phyloP scores from a whole-genome alignment of 2,329 filamentous ascomycete genomes.

The Alternaria gansuensis region DNA sequence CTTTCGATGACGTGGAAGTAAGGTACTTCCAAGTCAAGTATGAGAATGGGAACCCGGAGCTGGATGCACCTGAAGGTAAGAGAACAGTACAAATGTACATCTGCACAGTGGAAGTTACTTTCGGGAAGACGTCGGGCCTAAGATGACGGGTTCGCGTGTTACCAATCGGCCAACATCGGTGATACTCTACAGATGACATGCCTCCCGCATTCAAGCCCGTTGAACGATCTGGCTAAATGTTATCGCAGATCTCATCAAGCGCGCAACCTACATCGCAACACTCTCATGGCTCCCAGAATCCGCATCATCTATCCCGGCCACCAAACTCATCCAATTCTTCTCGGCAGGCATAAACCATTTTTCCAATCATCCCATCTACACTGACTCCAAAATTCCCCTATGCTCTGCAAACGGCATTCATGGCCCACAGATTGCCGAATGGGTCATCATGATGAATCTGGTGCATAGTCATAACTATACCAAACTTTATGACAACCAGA shows the following conservation, averaged over 20 bases:
- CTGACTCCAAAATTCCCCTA: slow-evolving; percentile 61
- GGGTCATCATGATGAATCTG: slow-evolving; percentile 70
- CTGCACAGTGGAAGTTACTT: not conserved
- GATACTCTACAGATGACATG: not conserved
- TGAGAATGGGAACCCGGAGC: slow-evolving; percentile 51
- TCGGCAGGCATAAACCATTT: slow-evolving; percentile 67
- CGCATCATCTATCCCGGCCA: slow-evolving; percentile 50
- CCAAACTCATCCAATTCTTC: slow-evolving; percentile 64
- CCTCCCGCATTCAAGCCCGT: not conserved
- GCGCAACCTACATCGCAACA: slow-evolving; percentile 60
- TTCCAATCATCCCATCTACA: slow-evolving; percentile 62
- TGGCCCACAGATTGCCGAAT: slow-evolving; percentile 72
- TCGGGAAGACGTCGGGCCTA: not conserved
- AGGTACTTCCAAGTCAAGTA: slow-evolving; percentile 39
- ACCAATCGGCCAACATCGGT: not conserved
- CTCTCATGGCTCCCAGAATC: slow-evolving; percentile 57
- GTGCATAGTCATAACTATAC: slow-evolving; percentile 65
- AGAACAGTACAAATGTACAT: not conserved
- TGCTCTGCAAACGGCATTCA: slow-evolving; percentile 66
- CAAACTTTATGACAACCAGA: slow-evolving; percentile 65
- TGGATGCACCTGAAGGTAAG: slow-evolving; percentile 54
- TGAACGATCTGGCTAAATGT: not conserved
- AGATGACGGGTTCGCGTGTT: not conserved
- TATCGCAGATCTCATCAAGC: slow-evolving; percentile 51
- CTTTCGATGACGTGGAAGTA: slow-evolving; percentile 46